Base-by-base conservation (phyloP, 2,329 filamentous ascomycete species). In the Beauveria pseudobassiana region DNA sequence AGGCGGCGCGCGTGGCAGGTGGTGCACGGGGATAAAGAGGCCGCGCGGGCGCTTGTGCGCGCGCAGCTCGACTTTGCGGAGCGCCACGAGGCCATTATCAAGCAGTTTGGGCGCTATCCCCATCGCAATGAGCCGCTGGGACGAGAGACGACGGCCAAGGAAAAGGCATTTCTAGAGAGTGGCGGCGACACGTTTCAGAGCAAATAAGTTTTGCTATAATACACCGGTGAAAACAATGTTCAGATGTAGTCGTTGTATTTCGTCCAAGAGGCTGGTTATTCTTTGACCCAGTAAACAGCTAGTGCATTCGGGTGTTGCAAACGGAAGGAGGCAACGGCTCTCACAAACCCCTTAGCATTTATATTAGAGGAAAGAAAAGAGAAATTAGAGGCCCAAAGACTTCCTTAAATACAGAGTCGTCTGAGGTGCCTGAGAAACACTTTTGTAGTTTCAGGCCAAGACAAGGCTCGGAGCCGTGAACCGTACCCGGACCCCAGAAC, bases 61-160 rank as follows among this genome's bases (percentile, higher is more conserved):
- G 56, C 46, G n/a, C 66, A 66, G 10, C 14, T 67, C 3, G 69
- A 71, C 3, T 76, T 77, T 54, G 76, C 78, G 64, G 70, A 71
- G 65, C 76, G 74, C 65, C 84, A 87, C 67, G 67, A 69, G 24
- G 76, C 76, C 24, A 79, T 85, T 16, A 70, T 87, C 43, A 70
- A 76, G 61, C 73, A 63, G 62, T 87, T 86, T 68, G 83, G 83
- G 1, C 71, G 84, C 59, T 87, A 85, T 71, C 84, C 84, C 9
- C 80, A 86, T 70, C 73, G 84, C 6, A 87, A 87, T 66, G 68
- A 71, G 60, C 73, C 73, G 0, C 58, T 87, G 56, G 81, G 79
- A 0, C 71, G 84, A 64, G 69, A 76, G 63, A 73, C 69, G 50
- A 85, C 80, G 6, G 64, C 65, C 1, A 82, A 81, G 63, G 84